Evolutionary conservation across 2,329 filamentous ascomycete species (phyloP), one percentile per base, ranked within the genome.

Genomic region (Paecilomyces niveus): DNA sequence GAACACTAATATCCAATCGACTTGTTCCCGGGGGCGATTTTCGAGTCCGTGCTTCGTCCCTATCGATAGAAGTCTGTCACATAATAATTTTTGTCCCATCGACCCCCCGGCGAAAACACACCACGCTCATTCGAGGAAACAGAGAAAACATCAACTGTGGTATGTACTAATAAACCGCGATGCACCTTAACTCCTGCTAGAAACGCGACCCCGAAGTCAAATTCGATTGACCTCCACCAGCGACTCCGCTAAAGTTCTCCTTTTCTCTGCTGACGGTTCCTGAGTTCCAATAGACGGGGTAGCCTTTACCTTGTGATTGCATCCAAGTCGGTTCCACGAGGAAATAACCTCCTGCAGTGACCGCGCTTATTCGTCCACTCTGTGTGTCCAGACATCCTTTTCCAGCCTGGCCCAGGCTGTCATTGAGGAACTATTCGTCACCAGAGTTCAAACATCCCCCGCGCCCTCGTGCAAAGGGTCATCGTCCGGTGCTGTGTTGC

Each of bases 181-280:
- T 52, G 50, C 50, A 52, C 50, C 50, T 52, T 52, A 52, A 52
- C 50, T 52, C 22, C 50, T 29, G 50, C 50, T 52, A 52, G 50
- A 52, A 52, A 13, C 26, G 22, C 45, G 50, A 24, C 50, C 50
- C 11, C 50, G 50, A 52, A 52, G 22, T 52, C 50, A 52, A 52
- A 52, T 52, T n/a, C 26, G 22, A 52, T 52, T 10, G 50, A 24
- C 50, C 50, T 52, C 50, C 50, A 24, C 50, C 50, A 24, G 22
- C 50, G 21, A 24, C 50, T 52, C 50, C 50, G 22, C 21, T 22
- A 13, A 22, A 18, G 50, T 52, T 29, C 26, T 29, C 50, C 26
- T 52, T 52, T 52, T 29, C 50, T 29, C 26, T 52, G 13, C 50
- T 13, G 13, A 24, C 50, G 24, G 22, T 24, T 29, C 21, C 50